Base-by-base conservation (phyloP, 768 basidiomycete genomes). In the Gelatoporia subvermispora region DNA sequence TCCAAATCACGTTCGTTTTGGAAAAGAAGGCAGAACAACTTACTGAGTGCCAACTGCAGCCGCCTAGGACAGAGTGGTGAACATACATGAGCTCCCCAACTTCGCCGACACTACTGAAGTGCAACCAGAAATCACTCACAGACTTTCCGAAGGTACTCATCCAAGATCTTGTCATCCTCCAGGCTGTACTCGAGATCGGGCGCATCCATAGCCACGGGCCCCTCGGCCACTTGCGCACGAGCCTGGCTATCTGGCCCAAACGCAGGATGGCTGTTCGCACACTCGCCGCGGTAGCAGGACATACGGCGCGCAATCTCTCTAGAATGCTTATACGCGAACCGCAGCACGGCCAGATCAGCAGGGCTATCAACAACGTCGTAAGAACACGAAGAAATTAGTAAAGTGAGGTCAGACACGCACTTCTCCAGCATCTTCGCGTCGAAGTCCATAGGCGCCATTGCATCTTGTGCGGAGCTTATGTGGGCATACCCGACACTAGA, bases 291-390 rank as follows among this genome's bases (percentile, higher is more conserved):
- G 44, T 71, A 72, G 36, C 50, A 55, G 13, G 62, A 48, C 74
- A 82, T 79, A 15, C 83, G 76, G 31, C 84, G 73, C 3, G 68
- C 65, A 9, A 79, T 52, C 63, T 85, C 82, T 1, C 82, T 71
- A 3, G 59, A 46, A 45, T 71, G 72, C 53, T 85, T 85, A 61
- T 83, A 85, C 0, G 58, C 68, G 71, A 77, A 77, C 45, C 66
- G 66, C 39, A 82, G 52, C 18, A 72, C 63, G 0, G 60, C 70
- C 5, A 83, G 37, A 37, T 66, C 65, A 15, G 54, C 57, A 17
- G 38, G 38, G 21, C 38, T 39, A 16, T 5, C 21, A 8, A 23
- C 4, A 4, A 42, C 4, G 8, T 4, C 8, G 23, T 17, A 22
- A 23, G 23, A 7, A 16, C 20, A 16, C 16, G 37, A 21, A 21